Conservation (phyloP, 2,329 filamentous ascomycete species). For the Botrytis tulipae region DNA sequence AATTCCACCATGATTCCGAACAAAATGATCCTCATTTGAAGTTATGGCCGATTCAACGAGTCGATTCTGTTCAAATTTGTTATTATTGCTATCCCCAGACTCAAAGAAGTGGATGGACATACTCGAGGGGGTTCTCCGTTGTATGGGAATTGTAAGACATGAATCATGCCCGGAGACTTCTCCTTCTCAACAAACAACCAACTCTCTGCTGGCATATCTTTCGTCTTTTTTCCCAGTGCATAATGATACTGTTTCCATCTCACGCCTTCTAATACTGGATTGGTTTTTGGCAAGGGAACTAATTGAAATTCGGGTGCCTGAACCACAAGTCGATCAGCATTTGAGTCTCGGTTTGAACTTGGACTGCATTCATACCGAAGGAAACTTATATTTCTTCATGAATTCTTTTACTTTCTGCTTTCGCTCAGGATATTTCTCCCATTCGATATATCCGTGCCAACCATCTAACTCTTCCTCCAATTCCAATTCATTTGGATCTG, state of each 20-base stretch:
- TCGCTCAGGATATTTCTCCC: constrained; percentile 69
- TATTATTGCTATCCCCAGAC: neutral
- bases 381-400: constrained; percentile 51
- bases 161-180: constrained; percentile 60
- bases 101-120: neutral
- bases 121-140: constrained; percentile 58
- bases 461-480: constrained; percentile 19
- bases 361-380: constrained; percentile 26
- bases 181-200: constrained; percentile 56
- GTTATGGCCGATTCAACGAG: constrained; percentile 58
- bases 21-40: constrained; percentile 61
- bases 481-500: constrained; percentile 15
- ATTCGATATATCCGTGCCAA: constrained; percentile 56
- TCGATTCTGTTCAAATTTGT: constrained; percentile 33
- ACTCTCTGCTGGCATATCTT: constrained; percentile 53
- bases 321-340: neutral
- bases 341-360: no score
- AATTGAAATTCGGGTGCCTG: constrained; percentile 54
- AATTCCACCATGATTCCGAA: constrained; percentile 71
- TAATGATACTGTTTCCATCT: constrained; percentile 60
- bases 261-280: constrained; percentile 55
- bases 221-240: constrained; percentile 49
- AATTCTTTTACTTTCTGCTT: constrained; percentile 58
- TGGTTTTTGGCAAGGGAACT: constrained; percentile 53
- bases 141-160: constrained; percentile 62